Percentiles rank a stretch among this genome's conserved stretches.
Evolutionary conservation across 2,329 filamentous ascomycete genomes (phyloP).

Genomic region (Endothia cerciana): DNA sequence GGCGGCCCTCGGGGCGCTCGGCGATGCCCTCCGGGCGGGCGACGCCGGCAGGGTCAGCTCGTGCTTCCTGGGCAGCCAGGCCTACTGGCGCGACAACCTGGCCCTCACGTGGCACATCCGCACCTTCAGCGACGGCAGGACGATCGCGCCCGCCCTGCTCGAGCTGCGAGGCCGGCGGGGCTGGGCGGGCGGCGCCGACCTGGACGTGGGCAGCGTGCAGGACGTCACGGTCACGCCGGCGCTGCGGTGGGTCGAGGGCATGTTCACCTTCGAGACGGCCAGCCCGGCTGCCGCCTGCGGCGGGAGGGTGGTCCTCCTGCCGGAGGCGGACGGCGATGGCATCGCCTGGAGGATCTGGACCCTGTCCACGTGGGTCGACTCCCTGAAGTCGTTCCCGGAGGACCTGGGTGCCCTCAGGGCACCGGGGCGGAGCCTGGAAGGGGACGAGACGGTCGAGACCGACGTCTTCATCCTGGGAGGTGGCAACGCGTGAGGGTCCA

Average conservation of each 20-base stretch:
- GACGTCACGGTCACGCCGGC: constrained; percentile 30
- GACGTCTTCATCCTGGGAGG: constrained; percentile 42
- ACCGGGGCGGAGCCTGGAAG: constrained; percentile 31
- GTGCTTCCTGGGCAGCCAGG: constrained; percentile 39
- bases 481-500: constrained; percentile 38
- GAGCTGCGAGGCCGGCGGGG: constrained; percentile 31
- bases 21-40: constrained; percentile 29
- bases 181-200: constrained; percentile 25
- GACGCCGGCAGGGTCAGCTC: constrained; percentile 33
- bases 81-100: constrained; percentile 43
- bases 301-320: constrained; percentile 41
- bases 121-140: constrained; percentile 35
- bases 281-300: constrained; percentile 37
- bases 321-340: constrained; percentile 9
- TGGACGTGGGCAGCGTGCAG: constrained; percentile 26
- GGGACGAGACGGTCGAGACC: constrained; percentile 32
- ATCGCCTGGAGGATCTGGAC: constrained; percentile 42
- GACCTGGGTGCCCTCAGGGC: constrained; percentile 33
- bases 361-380: constrained; percentile 37
- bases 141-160: constrained; percentile 35
- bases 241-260: constrained; percentile 39
- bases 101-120: constrained; percentile 44
- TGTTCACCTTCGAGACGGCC: constrained; percentile 39
- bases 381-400: constrained; percentile 35
- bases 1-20: constrained; percentile 30